Conservation (phyloP, 2,329 filamentous ascomycete species). For the Tympanopsis confertula region DNA sequence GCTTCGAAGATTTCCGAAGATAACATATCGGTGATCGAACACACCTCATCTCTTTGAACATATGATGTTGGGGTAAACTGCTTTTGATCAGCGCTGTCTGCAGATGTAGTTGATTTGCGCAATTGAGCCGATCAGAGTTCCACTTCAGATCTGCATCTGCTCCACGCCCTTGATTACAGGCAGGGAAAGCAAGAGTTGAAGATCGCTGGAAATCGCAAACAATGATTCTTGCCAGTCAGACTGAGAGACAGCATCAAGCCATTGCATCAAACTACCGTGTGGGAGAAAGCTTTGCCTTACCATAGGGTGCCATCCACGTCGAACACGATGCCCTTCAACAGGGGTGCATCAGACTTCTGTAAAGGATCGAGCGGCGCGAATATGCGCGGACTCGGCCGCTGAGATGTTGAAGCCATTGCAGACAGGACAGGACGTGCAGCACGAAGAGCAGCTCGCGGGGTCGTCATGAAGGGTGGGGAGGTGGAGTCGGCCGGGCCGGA, state of each 20-base stretch:
- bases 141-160: neutral
- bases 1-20: too few relatives aligned
- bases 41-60: slow-evolving; percentile 74
- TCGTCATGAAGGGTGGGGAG: too few relatives aligned
- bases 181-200: too few relatives aligned
- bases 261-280: too few relatives aligned
- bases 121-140: neutral
- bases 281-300: slow-evolving; percentile 36
- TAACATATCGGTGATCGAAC: too few relatives aligned
- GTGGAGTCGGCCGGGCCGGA: too few relatives aligned
- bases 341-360: slow-evolving; percentile 21
- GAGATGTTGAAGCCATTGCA: too few relatives aligned
- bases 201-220: neutral
- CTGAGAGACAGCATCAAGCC: slow-evolving; percentile 1
- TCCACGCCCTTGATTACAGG: neutral
- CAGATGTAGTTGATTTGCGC: neutral
- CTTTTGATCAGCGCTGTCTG: slow-evolving; percentile 2
- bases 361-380: slow-evolving; percentile 4
- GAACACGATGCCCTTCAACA: slow-evolving; percentile 59
- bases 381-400: too few relatives aligned
- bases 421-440: too few relatives aligned
- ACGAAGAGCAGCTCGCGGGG: too few relatives aligned
- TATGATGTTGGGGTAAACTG: slow-evolving; percentile 85
- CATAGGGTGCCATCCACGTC: slow-evolving; percentile 92
- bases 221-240: neutral